Evolutionary conservation across 129 eudicot genomes (phyloP), one percentile per base, ranked within the genome.

Genomic region (Logfia minima): DNA sequence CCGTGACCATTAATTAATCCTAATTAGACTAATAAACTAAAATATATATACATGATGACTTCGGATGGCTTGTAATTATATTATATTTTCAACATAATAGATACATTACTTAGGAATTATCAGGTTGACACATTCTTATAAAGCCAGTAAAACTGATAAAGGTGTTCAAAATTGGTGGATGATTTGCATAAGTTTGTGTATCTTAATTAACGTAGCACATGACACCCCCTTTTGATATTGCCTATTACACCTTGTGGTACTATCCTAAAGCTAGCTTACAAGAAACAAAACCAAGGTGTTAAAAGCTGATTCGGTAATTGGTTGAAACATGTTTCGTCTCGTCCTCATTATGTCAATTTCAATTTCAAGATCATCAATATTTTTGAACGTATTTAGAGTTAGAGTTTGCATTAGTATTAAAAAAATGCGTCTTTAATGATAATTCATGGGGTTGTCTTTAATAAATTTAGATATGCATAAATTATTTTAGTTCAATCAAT

Each of bases 1-100:
- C 41, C 72, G 77, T 60, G 72, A 78, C 39, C 53, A 43, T 51
- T 62, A 45, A 61, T 59, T n/a, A 22, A 78, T 4, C 8, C 39
- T 35, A 6, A 13, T 48, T 48, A 48, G 55, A 48, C 55, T 41
- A 41, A 41, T 41, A 37, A 39, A 1, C 58, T 77, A 77, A 29
- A 59, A 8, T 22, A 59, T 26, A 26, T 2, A 26, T 58, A 23
- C 24, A 17, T 21, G 13, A 21, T 58, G 14, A 66, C 26, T 66
- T 32, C 18, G 51, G 51, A 14, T 70, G 28, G 67, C 67, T 62
- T 22, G n/a, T 70, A 23, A 22, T 22, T 41, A n/a, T 70, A 23
- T 17, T 41, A 13, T 41, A 39, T 37, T 22, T 41, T 8, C 11
- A 41, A 39, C 34, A 41, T 68, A 41, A 68, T 21, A 68, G 31